Evolutionary conservation across 2,329 filamentous ascomycete species (phyloP), one percentile per base, ranked within the genome.

Genomic region (Pseudogymnoascus sp.): DNA sequence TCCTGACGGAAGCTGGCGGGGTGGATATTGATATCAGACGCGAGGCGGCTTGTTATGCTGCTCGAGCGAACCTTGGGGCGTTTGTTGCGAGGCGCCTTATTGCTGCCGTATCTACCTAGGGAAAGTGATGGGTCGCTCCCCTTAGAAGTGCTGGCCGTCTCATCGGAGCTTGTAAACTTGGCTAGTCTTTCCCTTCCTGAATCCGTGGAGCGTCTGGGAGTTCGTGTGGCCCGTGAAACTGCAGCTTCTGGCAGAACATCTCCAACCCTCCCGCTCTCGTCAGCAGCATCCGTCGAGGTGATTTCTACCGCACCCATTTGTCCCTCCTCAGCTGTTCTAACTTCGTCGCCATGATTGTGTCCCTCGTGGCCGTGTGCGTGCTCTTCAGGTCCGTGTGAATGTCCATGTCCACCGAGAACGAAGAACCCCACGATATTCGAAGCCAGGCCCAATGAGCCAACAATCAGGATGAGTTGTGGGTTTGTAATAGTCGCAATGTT

Each of bases 341-440:
- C 23, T 42, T 72, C 74, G 35, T 70, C 72, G 12, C 72, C 73
- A 60, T 77, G 75, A 18, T 69, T 68, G 67, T 83, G 77, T 1
- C 68, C 74, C 3, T 67, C 74, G 53, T 79, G 76, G 62, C 78
- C 81, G 67, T 86, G 81, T 12, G 59, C 59, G 11, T 60, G 59
- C 50, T 78, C 81, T 12, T 77, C 82, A 59, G 77, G 78, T 4
- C 87, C 88, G 73, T 94, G 91, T 12, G 85, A 85, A 74, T 97
- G 93, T 2, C 91, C 90, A 73, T 97, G 93, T 63, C 96, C 93
- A 69, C 96, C 94, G 71, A 99, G 91, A 33, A 99, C 85, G 63
- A 93, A 83, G 66, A 99, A 87, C 1, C 94, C 94, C 59, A 93
- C 78, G 18, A 97, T 82, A 72, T 99, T 99, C 33, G 92, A 97